Evolutionary conservation across 1,284 basidiomycete genomes (phyloP).

Genomic region (Ganoderma multipileum): DNA sequence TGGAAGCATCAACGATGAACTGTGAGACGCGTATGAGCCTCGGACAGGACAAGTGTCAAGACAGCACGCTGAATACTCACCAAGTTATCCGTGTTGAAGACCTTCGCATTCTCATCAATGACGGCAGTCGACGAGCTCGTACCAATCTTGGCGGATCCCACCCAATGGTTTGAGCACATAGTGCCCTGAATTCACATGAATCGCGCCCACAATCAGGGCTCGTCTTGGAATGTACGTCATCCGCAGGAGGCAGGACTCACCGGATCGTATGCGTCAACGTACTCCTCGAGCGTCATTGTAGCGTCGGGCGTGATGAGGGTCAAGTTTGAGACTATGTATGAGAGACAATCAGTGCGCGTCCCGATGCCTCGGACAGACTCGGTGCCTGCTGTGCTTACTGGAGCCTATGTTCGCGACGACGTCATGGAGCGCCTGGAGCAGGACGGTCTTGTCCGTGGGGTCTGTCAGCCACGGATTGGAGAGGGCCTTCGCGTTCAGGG

Average conservation of each 20-base stretch:
- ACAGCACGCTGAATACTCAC: constrained; percentile 39
- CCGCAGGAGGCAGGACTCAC: constrained; percentile 34
- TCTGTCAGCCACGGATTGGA: constrained; percentile 66
- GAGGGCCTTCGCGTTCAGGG: constrained; percentile 54
- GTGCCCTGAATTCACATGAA: constrained; percentile 25
- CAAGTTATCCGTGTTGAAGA: constrained; percentile 63
- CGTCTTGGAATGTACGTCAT: neutral
- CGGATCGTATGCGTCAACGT: constrained; percentile 57
- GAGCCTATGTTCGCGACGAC: constrained; percentile 48
- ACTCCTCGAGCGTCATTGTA: constrained; percentile 56
- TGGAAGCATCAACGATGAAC: constrained; percentile 49
- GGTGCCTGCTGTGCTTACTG: constrained; percentile 40
- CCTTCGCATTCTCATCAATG: constrained; percentile 64
- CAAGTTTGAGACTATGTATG: constrained; percentile 42
- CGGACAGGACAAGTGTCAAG: neutral
- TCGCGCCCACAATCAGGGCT: neutral
- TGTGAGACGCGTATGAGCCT: constrained; percentile 33
- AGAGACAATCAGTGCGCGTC: constrained; percentile 2
- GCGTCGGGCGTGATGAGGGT: constrained; percentile 66
- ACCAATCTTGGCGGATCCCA: constrained; percentile 59
- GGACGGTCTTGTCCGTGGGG: constrained; percentile 57
- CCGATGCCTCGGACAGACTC: neutral
- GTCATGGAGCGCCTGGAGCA: constrained; percentile 58
- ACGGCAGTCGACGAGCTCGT: constrained; percentile 47
- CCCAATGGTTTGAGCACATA: constrained; percentile 67